These are phyloP conservation scores for Quercus lobata DNA, from an alignment of 331 rosid genomes.

Conservation along the genomic window DNA sequence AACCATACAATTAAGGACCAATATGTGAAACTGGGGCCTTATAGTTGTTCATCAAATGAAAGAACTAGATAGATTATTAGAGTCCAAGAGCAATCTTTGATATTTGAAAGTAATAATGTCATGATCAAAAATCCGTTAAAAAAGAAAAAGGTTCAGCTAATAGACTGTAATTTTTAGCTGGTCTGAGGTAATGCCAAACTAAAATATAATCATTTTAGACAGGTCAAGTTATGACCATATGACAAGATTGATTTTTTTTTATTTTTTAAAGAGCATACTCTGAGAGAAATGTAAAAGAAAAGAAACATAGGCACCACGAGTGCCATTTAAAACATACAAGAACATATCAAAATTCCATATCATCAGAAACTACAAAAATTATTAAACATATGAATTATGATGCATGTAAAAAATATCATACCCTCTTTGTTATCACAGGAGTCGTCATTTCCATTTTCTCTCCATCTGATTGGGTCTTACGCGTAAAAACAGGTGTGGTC, in stretches of 20 bases:
- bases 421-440: slow-evolving; percentile 81
- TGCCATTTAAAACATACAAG: background rate
- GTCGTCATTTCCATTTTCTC: slow-evolving; percentile 95
- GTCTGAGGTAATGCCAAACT: background rate
- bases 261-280: background rate
- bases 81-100: background rate
- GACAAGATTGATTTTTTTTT: background rate
- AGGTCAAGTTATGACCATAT: background rate
- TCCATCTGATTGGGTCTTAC: slow-evolving; percentile 54
- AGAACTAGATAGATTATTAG: background rate
- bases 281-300: background rate
- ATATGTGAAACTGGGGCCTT: background rate
- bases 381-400: background rate
- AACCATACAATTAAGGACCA: background rate
- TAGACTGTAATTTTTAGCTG: background rate
- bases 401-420: slow-evolving; percentile 24
- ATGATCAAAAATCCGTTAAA: background rate
- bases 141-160: background rate
- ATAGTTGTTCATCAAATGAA: background rate
- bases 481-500: slow-evolving; percentile 87
- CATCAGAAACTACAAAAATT: background rate
- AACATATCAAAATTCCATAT: background rate
- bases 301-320: background rate
- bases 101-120: background rate
- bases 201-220: background rate